A percentile compares a stretch with the other conserved stretches of the same genome.
Evolutionary conservation across 2,329 filamentous ascomycete genomes (phyloP).

Genomic region (Talaromyces sp.): DNA sequence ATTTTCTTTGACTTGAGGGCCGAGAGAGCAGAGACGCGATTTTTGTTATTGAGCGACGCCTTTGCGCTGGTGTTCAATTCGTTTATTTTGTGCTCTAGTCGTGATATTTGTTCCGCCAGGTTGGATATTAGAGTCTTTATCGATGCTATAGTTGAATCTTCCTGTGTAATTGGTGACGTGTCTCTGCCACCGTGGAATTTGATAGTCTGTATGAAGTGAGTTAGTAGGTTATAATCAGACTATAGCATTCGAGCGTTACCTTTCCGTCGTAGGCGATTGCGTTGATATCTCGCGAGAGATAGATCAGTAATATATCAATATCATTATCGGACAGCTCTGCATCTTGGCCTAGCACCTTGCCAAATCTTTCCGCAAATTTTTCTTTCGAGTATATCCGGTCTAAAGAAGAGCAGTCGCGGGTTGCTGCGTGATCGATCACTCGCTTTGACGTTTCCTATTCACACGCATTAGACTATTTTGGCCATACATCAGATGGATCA

Average conservation of each 20-base stretch:
- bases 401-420: conserved; percentile 46
- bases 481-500: background rate
- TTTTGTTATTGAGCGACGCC: conserved; percentile 64
- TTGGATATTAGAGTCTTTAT: conserved; percentile 66
- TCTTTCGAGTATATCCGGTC: conserved; percentile 63
- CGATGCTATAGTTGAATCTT: conserved; percentile 76
- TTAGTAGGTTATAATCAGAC: conserved; percentile 15
- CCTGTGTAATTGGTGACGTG: conserved; percentile 56
- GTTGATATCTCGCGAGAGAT: conserved; percentile 62
- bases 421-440: conserved; percentile 42
- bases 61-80: conserved; percentile 54
- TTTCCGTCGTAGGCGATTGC: conserved; percentile 43
- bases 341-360: conserved; percentile 43
- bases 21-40: conserved; percentile 67
- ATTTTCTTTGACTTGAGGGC: conserved; percentile 78
- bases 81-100: conserved; percentile 52
- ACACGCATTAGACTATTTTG: background rate
- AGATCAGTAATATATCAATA: conserved; percentile 63
- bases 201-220: conserved; percentile 51
- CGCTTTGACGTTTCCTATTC: conserved; percentile 48
- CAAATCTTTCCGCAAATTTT: conserved; percentile 58
- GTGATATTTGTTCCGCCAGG: conserved; percentile 61
- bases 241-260: conserved; percentile 22
- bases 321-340: conserved; percentile 56
- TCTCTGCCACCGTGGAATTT: conserved; percentile 61